Evolutionary conservation across 495 filamentous ascomycete species (phyloP).

Genomic region (Penicillium egyptiacum): DNA sequence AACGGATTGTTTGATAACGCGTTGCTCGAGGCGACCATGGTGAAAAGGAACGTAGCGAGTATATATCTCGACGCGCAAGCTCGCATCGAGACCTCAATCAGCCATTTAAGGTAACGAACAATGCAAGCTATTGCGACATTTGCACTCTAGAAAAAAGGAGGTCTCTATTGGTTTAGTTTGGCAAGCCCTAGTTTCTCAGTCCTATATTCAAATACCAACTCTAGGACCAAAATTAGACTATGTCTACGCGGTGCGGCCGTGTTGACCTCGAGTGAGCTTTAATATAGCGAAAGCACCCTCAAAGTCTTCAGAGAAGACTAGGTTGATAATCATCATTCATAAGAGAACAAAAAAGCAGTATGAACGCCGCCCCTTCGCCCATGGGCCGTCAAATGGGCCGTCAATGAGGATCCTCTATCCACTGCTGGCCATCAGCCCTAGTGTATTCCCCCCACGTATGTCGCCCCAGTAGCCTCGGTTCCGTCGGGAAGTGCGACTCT

Average conservation of each 20-base stretch:
- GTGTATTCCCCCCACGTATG: neutral
- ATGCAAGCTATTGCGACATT: neutral
- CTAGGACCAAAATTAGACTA: neutral
- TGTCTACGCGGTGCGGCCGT: neutral
- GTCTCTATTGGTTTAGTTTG: neutral
- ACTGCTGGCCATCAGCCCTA: neutral
- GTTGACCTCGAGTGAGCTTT: neutral
- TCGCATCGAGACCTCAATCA: neutral
- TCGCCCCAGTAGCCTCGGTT: neutral
- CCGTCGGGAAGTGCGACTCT: neutral
- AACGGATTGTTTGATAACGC: neutral
- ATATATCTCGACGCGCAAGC: neutral
- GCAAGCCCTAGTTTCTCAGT: neutral
- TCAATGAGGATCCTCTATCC: neutral
- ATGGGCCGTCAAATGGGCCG: slow-evolving; percentile 4
- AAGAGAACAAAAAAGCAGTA: slow-evolving; percentile 4
- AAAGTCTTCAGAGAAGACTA: slow-evolving; percentile 2
- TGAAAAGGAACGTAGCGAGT: neutral
- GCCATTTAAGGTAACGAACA: neutral
- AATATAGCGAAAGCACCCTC: slow-evolving; percentile 1
- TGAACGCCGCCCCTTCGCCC: slow-evolving; percentile 6
- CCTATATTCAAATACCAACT: neutral
- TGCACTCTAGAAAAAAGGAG: neutral
- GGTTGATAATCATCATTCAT: slow-evolving; percentile 13
- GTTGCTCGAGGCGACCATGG: neutral